Base-by-base conservation (phyloP, 768 basidiomycete species). In the Suillus decipiens region DNA sequence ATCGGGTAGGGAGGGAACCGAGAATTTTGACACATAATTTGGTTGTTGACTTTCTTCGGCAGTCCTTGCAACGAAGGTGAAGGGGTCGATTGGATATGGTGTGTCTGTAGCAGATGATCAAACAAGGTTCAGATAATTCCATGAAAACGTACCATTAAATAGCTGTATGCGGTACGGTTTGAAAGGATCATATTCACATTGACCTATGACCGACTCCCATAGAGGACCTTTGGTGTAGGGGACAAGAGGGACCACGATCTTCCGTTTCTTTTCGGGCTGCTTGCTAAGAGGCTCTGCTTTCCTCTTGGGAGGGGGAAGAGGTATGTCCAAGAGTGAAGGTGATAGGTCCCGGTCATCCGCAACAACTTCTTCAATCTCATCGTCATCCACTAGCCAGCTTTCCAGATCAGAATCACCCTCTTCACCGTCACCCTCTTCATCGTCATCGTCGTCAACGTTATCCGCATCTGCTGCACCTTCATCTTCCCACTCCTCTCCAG, bases 401-500 rank as follows among this genome's bases (percentile, higher is more conserved):
- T 75, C 74, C 60, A 74, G 43, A 63, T 84, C 87, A 22, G 75
- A 75, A 54, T 78, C 79, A 7, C 76, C 78, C 1, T 82, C 84
- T 11, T 78, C 85, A 10, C 83, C 85, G 11, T 86, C 88, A 5
- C 82, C 87, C 15, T 86, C 89, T 14, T 81, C 88, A 17, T 92
- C 92, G 6, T 90, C 88, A 41, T 77, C 78, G 47, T 80, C 80
- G 8, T 89, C 84, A 61, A 92, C 89, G 56, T 92, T 92, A 57
- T 89, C 93, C 12, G 86, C 92, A 28, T 89, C 93, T 3, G 82
- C 85, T 14, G 80, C 82, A 24, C 88, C 87, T 71, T 95, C 95
- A 62, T 90, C 92, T 66, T 94, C 93, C 97, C 97, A 99, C 68
- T 99, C 97, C 68, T 89, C 94, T 15, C 93, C 96, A 59, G 93